Conservation (phyloP, 306 rosid genomes). For the Castanea mollissima region DNA sequence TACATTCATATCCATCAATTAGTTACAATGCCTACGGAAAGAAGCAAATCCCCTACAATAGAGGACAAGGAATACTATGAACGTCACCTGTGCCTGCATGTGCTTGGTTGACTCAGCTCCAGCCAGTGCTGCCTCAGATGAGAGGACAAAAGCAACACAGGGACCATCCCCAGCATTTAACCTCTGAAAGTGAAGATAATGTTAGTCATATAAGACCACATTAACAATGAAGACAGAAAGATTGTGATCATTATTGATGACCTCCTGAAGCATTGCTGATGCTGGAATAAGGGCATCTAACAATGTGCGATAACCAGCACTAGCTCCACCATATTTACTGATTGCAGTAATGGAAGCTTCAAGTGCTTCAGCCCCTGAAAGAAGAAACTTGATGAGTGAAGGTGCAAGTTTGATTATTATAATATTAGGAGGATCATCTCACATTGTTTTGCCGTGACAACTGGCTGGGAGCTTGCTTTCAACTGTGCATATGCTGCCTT, state of each 20-base stretch:
- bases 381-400: constrained; percentile 30
- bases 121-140: constrained; percentile 75
- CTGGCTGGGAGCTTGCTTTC: constrained; percentile 51
- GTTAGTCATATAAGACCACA: constrained; percentile 18
- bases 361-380: constrained; percentile 86
- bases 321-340: constrained; percentile 91
- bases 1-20: neutral
- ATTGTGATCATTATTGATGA: constrained; percentile 14
- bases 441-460: constrained; percentile 59
- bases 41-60: neutral
- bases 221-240: constrained; percentile 17
- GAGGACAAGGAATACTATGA: constrained; percentile 15
- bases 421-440: constrained; percentile 35
- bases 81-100: constrained; percentile 84
- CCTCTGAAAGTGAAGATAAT: constrained; percentile 46
- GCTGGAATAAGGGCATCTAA: constrained; percentile 96
- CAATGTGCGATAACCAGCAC: constrained; percentile 90
- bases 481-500: constrained; percentile 77
- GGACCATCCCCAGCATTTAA: constrained; percentile 70
- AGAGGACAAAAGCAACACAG: constrained; percentile 63
- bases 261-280: constrained; percentile 71
- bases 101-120: constrained; percentile 88
- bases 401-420: constrained; percentile 3
- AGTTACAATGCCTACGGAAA: neutral
- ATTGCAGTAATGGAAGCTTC: constrained; percentile 79